Base-by-base conservation (phyloP, 257 asterid genomes). In the Solanum okadae region DNA sequence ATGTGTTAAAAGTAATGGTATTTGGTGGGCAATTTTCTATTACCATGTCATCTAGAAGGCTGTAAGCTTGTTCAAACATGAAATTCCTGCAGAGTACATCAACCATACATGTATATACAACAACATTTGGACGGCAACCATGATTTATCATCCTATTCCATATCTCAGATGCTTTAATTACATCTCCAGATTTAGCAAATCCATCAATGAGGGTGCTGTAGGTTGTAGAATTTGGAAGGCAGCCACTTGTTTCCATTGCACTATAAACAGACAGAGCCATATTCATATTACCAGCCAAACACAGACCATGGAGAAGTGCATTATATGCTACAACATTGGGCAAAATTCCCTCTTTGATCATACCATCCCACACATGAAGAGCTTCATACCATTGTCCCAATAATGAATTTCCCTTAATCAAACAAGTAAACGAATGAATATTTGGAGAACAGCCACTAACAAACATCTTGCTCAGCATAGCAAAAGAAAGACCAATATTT, bases 271-370 rank as follows among this genome's bases (percentile, higher is more conserved):
- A 90, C 89, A 92, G 81, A 25, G 97, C 95, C 81, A 81, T 90
- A 46, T 67, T 78, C 95, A 92, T 90, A 78, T 93, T 90, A 84
- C 96, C 98, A 90, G 87, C 88, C 88, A 91, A 90, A 92, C 98
- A 96, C 85, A 94, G 90, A 87, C 98, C 93, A 77, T 87, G 94
- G 13, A 97, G 94, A 37, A 97, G 86, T 2, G 96, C 93, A 91
- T 94, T 97, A 83, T 93, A 96, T 22, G 98, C 92, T 71, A 97
- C 90, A 91, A 93, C 93, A 87, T 94, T 95, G 11, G 98, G 99
- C 10, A 38, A 88, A 88, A 93, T 37, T 65, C 94, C 96, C 65
- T 93, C 97, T 16, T 72, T 81, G 37, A 87, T 91, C 97, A 96
- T 95, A 59, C 83, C 89, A 87, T 25, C 86, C 94, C 96, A 89